Base-by-base conservation (phyloP, 805 yeast genomes). In the Zygosaccharomyces bailii region DNA sequence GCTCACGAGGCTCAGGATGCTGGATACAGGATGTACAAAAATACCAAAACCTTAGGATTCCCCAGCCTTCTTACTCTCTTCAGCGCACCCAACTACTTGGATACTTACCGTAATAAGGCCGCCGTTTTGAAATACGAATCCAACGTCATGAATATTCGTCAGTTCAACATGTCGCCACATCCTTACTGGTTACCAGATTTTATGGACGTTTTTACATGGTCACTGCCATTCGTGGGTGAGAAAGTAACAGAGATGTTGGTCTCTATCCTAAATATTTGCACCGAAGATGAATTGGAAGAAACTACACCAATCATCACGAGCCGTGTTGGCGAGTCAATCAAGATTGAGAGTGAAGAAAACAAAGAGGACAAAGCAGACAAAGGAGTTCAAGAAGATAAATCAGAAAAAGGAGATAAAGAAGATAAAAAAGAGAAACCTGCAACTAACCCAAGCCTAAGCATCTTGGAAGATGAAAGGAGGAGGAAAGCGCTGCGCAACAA, bases 1-100 rank as follows among this genome's bases (percentile, higher is more conserved):
- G 98, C 97, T 1, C 99, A 91, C 65, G 97, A 91, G 68, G 97
- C 97, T 1, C 99, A 91, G 66, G 97, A 91, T 65, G 90, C 93
- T 7, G 99, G 99, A 29, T 91, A 90, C 67, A 73, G 96, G 61
- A 93, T 93, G 87, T 91, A 91, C 68, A 84, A 83, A 56, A 79
- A 86, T 53, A 86, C 96, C 1, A 76, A 79, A 49, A 74, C 85
- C 3, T 81, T 89, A 59, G 95, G 95, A 9, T 91, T 91, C 62
- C 98, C 97, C 1, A 79, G 91, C 5, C 74, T 91, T 30, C 77
- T 91, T 63, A 89, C 98, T 2, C 80, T 91, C 69, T 91, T 91
- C 67, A 84, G 95, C 39, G 98, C 98, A 0, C 99, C 98, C 4
- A 91, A 91, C 65, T 91, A 91, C 67, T 73, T 90, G 59, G 98